Evolutionary conservation across 768 basidiomycete species (phyloP), one percentile per base, ranked within the genome.

Genomic region (Russula brevipes): DNA sequence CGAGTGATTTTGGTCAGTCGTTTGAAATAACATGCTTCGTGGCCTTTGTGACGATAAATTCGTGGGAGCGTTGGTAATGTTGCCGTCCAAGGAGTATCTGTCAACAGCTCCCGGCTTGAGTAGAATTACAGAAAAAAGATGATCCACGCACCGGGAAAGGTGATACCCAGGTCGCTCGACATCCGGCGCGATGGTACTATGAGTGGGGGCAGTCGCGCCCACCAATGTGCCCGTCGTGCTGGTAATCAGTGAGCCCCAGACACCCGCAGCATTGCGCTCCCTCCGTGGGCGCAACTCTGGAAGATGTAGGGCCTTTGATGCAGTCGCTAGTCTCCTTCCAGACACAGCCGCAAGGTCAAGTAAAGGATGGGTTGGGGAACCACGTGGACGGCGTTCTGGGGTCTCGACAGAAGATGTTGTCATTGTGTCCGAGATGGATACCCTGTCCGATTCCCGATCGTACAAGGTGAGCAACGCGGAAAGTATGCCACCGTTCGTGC

Each of bases 191-290:
- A 79, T 78, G 33, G 75, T 76, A 54, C 74, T 81, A 49, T 78
- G 73, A 10, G 69, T 66, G 0, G 88, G 87, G 0, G 85, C 81
- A 7, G 84, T 82, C 3, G 80, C 80, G 17, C 87, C 88, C 1
- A 80, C 76, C 8, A 92, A 73, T 53, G 85, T 83, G 3, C 83
- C 85, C 0, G 88, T 57, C 42, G 61, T 85, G 60, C 85, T 84
- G 7, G 86, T 82, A 24, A 94, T 84, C 41, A 93, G 79, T 4
- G 88, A 81, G 0, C 87, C 89, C 62, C 88, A 80, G 2, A 87
- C 87, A 5, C 87, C 86, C 0, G 78, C 87, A 24, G 78, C 79
- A 66, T 75, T 84, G 62, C 79, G 75, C 14, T 80, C 78, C 51
- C 78, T 74, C 6, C 75, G 54, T 4, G 74, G 73, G 8, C 72